Conservation (phyloP, 306 rosid species). For the Prunus fruticosa region DNA sequence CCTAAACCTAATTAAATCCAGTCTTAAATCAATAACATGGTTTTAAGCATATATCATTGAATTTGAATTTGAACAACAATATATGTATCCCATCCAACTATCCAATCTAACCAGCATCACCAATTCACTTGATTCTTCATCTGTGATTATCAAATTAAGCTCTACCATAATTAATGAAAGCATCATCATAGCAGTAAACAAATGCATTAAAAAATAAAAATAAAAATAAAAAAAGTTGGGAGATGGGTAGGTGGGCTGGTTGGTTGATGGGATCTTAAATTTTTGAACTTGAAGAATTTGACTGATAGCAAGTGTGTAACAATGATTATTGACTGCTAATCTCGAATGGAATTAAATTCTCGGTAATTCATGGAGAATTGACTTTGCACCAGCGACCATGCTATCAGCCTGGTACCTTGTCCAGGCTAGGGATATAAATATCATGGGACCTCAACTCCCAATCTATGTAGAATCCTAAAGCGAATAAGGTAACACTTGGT, state of each 20-base stretch:
- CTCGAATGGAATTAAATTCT: too few relatives aligned
- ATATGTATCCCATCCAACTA: too few relatives aligned
- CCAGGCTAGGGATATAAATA: too few relatives aligned
- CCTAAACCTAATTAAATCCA: neutral
- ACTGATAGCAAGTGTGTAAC: neutral
- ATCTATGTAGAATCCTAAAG: neutral
- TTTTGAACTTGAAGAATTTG: neutral
- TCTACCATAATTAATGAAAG: neutral
- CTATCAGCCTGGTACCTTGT: too few relatives aligned
- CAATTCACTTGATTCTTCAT: neutral
- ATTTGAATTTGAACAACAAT: too few relatives aligned
- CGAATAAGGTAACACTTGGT: neutral
- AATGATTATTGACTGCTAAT: too few relatives aligned
- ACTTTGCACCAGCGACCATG: neutral
- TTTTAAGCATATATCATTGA: too few relatives aligned
- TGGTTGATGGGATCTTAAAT: neutral
- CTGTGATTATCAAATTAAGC: neutral
- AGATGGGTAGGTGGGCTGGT: neutral
- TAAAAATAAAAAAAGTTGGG: neutral
- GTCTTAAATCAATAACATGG: neutral
- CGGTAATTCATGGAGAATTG: neutral
- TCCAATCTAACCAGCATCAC: neutral
- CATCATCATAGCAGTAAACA: neutral
- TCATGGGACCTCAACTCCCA: neutral
- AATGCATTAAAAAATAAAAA: too few relatives aligned